These are phyloP conservation scores for Corynespora cassiicola DNA, from an alignment of 2,329 filamentous ascomycete species.

Conservation along the genomic window DNA sequence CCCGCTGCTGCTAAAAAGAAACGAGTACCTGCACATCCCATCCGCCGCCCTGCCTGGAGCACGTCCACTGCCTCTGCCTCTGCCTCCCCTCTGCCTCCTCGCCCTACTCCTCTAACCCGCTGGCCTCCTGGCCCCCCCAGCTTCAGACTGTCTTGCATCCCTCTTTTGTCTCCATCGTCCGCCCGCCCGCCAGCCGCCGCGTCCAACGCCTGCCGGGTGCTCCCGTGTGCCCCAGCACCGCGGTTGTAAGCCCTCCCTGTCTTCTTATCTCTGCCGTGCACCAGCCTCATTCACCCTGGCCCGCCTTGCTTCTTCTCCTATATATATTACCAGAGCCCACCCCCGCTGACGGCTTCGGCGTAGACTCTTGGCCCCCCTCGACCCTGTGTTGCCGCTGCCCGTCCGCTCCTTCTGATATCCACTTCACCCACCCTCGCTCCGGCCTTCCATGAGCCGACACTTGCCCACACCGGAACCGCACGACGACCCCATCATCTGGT, in stretches of 20 bases:
- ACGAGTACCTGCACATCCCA: constrained; percentile 39
- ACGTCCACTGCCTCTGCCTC: constrained; percentile 3
- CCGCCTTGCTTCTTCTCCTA: constrained; percentile 27
- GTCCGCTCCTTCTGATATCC: constrained; percentile 12
- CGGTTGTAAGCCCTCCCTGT: constrained; percentile 26
- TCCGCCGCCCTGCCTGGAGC: constrained; percentile 21
- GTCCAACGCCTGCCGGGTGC: constrained; percentile 29
- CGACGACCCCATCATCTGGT: constrained; percentile 33
- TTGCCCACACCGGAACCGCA: constrained; percentile 25
- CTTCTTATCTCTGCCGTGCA: constrained; percentile 43
- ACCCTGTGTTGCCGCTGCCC: constrained; percentile 13
- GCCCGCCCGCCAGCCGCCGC: constrained; percentile 22
- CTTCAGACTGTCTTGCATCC: constrained; percentile 12
- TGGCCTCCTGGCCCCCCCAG: constrained; percentile 3
- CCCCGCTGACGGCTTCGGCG: constrained; percentile 28
- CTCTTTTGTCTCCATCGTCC: constrained; percentile 28
- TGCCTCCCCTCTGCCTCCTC: constrained; percentile 3
- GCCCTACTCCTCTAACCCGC: constrained; percentile 8
- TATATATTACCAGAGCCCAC: constrained; percentile 35
- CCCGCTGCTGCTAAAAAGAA: constrained; percentile 33
- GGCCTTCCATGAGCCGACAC: constrained; percentile 42
- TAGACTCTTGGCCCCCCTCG: constrained; percentile 14
- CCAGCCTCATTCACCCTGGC: constrained; percentile 27
- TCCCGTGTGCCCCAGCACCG: constrained; percentile 33
- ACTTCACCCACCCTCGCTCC: constrained; percentile 13